phyloP scores from a whole-genome alignment of 2,329 filamentous ascomycete genomes.

The Magnaporthales sp. region DNA sequence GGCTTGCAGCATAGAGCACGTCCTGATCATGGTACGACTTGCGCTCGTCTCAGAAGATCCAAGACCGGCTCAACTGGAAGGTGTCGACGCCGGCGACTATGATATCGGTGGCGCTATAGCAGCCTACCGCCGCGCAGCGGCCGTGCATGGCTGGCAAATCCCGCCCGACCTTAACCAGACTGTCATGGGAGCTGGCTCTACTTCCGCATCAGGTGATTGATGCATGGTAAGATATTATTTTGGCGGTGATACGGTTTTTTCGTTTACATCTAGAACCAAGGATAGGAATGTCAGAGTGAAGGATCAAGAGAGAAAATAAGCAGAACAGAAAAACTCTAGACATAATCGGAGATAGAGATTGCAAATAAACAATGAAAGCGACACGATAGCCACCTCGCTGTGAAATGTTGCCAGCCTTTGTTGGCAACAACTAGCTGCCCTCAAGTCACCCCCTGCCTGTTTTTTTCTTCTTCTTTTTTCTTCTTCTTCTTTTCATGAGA shows the following conservation, averaged over 20 bases:
- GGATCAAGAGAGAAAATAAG: not conserved
- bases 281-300: not conserved
- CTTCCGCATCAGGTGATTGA: not conserved
- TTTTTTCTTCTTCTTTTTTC: no score
- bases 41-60: constrained; percentile 64
- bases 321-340: not conserved
- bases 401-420: not conserved
- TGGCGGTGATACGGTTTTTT: not conserved
- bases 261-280: not conserved
- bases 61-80: constrained; percentile 57
- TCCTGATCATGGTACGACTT: constrained; percentile 72
- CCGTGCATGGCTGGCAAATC: constrained; percentile 62
- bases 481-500: no score
- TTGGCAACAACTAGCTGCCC: not conserved
- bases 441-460: no score
- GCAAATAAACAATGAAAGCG: not conserved
- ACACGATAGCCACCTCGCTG: not conserved
- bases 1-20: constrained; percentile 63
- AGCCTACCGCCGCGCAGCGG: constrained; percentile 63
- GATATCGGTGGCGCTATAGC: constrained; percentile 60
- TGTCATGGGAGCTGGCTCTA: not conserved
- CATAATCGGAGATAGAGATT: not conserved
- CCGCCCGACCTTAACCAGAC: constrained; percentile 52
- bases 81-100: constrained; percentile 44
- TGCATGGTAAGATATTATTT: not conserved